Evolutionary conservation across 441 rosid species (phyloP).

Genomic region (Dalechampia spathulata): DNA sequence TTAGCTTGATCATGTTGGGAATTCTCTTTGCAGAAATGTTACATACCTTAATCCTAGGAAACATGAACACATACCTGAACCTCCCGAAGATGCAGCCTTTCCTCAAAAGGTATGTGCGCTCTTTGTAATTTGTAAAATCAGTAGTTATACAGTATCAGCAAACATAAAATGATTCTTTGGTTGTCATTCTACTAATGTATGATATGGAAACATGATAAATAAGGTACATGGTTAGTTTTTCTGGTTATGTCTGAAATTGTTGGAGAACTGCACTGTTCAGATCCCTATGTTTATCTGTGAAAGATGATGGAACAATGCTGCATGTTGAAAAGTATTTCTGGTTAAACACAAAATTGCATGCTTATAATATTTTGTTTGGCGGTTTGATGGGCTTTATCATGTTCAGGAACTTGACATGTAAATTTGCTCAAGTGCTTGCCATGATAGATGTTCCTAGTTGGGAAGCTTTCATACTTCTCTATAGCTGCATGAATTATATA

Average conservation of each 20-base stretch:
- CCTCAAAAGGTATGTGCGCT: slow-evolving; percentile 74
- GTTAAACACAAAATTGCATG: background rate
- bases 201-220: background rate
- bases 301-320: background rate
- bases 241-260: background rate
- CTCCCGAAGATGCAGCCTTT: slow-evolving; percentile 55
- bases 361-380: background rate
- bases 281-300: background rate
- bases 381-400: background rate
- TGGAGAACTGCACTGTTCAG: background rate
- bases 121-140: no score
- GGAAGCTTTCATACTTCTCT: background rate
- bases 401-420: background rate
- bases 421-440: background rate
- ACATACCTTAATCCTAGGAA: slow-evolving; percentile 53
- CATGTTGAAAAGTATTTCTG: background rate
- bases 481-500: background rate
- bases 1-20: slow-evolving; percentile 8
- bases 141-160: no score
- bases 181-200: background rate
- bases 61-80: slow-evolving; percentile 58
- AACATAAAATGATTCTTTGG: background rate
- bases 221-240: background rate
- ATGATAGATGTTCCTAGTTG: background rate
- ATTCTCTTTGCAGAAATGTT: slow-evolving; percentile 51